phyloP scores from a whole-genome alignment of 2,329 filamentous ascomycete species.

The Pseudopyricularia cyperi region DNA sequence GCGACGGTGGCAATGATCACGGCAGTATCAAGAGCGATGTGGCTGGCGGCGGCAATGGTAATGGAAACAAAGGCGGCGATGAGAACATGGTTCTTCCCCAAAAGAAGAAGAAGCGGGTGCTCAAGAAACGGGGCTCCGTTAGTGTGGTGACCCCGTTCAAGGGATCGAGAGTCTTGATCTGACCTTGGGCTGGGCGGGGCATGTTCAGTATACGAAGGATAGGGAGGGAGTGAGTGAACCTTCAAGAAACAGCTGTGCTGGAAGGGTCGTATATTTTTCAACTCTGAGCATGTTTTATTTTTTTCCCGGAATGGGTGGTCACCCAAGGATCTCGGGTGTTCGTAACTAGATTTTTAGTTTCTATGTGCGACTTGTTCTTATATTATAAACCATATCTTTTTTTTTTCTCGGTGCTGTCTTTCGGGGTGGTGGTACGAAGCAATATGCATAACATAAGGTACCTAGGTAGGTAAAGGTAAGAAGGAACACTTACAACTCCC shows the following conservation, averaged over 20 bases:
- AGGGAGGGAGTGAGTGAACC: no score
- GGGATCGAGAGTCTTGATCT: slow-evolving; percentile 2
- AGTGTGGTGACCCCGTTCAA: not conserved
- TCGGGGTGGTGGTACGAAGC: no score
- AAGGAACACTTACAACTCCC: no score
- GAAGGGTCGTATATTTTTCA: not conserved
- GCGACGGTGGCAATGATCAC: not conserved
- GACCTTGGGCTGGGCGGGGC: not conserved
- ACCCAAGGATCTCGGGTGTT: not conserved
- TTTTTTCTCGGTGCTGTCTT: not conserved
- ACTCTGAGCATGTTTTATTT: not conserved
- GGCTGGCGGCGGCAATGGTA: not conserved
- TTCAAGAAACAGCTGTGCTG: slow-evolving; percentile 7
- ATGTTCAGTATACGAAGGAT: not conserved
- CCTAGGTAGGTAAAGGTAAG: no score
- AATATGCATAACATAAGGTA: no score
- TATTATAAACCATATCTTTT: slow-evolving; percentile 1
- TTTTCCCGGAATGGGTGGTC: not conserved
- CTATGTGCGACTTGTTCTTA: not conserved
- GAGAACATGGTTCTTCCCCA: not conserved
- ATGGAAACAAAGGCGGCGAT: not conserved
- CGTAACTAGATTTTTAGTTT: no score
- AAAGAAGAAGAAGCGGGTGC: not conserved
- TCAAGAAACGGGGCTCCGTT: not conserved
- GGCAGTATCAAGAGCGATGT: not conserved